Conservation (phyloP, 2,329 filamentous ascomycete species). For the Tolypocladium tundrense region DNA sequence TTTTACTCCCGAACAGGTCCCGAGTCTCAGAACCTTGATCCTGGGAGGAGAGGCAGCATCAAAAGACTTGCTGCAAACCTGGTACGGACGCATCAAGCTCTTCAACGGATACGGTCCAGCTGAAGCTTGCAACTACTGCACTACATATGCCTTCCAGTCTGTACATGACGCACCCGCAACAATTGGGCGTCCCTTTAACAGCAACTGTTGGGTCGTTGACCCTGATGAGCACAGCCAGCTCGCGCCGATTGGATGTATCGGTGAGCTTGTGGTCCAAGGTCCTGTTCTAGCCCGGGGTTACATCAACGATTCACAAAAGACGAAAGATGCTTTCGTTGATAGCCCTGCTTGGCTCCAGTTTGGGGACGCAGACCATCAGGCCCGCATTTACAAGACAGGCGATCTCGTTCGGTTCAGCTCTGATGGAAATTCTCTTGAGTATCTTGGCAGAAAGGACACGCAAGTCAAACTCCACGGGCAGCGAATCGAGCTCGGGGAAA, state of each 20-base stretch:
- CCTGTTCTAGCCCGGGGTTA: constrained; percentile 37
- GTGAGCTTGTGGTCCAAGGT: constrained; percentile 12
- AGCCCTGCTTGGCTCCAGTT: constrained; percentile 14
- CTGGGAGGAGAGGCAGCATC: constrained; percentile 7
- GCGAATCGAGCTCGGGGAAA: constrained; percentile 10
- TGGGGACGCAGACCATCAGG: neutral
- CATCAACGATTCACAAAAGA: constrained; percentile 22
- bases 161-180: neutral
- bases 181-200: constrained; percentile 5
- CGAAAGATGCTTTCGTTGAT: constrained; percentile 16
- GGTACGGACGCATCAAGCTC: constrained; percentile 7
- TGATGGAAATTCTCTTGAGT: neutral
- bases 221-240: constrained; percentile 7
- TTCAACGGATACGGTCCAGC: constrained; percentile 10
- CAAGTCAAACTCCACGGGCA: constrained; percentile 8
- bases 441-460: neutral
- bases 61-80: constrained; percentile 2
- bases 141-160: neutral
- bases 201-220: constrained; percentile 10
- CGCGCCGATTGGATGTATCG: constrained; percentile 8
- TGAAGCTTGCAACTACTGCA: constrained; percentile 6
- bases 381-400: constrained; percentile 13
- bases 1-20: constrained; percentile 5
- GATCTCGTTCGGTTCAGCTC: constrained; percentile 1
- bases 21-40: constrained; percentile 3